These are phyloP conservation scores for Rutidosis leptorrhynchoides DNA, from an alignment of 129 eudicot genomes.

Conservation along the genomic window DNA sequence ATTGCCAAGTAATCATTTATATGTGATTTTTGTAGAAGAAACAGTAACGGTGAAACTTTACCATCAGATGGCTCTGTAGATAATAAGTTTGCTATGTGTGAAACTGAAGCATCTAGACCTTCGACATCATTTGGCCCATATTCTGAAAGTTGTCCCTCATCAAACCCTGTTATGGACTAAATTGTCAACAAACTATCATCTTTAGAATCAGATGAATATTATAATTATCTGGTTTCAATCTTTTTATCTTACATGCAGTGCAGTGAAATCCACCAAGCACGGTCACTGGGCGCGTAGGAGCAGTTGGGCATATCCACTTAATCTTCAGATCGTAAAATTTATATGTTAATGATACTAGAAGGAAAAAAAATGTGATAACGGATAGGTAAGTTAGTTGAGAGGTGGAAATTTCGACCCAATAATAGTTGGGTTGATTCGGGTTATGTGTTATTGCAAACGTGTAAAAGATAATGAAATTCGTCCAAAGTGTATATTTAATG, in stretches of 20 bases:
- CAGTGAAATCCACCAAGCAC: constrained; percentile 93
- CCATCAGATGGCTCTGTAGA: constrained; percentile 40
- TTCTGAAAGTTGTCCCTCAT: constrained; percentile 87
- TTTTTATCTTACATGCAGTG: constrained; percentile 71
- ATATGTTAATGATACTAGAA: background rate
- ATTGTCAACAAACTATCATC: background rate
- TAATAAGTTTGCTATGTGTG: constrained; percentile 43
- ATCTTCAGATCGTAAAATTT: constrained; percentile 41
- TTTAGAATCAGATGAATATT: background rate
- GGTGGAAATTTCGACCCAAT: background rate
- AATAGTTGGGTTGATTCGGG: background rate
- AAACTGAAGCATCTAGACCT: constrained; percentile 40
- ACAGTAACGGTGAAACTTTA: constrained; percentile 24
- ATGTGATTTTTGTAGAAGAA: background rate
- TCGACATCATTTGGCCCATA: constrained; percentile 56
- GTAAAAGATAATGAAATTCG: background rate
- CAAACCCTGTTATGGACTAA: constrained; percentile 60
- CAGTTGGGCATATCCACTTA: constrained; percentile 99
- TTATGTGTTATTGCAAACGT: background rate
- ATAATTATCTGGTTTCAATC: background rate
- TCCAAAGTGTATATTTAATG: background rate
- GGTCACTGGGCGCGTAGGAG: constrained; percentile 97
- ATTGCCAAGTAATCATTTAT: background rate
- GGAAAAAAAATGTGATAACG: background rate
- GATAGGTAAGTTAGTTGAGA: background rate